Percentiles rank a stretch among this genome's conserved stretches.
Evolutionary conservation across 192 early-diverging fungal species (phyloP).

Genomic region (Coemansia sp.): DNA sequence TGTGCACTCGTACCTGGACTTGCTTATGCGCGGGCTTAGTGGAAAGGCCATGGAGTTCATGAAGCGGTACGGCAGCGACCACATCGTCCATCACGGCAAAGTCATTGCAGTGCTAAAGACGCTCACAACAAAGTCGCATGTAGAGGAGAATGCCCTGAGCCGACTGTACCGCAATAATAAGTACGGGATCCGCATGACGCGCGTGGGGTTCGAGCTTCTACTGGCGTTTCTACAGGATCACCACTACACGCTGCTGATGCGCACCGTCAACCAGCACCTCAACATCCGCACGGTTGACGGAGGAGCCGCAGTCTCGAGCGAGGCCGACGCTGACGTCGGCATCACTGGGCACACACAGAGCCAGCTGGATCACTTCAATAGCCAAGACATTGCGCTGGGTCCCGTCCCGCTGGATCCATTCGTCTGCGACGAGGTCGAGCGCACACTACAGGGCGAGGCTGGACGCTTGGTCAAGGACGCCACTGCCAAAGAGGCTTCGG

Average conservation of each 20-base stretch:
- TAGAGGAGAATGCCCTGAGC: conserved; percentile 77
- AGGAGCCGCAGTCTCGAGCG: conserved; percentile 27
- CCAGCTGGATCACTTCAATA: conserved; percentile 78
- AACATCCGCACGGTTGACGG: conserved; percentile 63
- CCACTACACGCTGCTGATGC: conserved; percentile 80
- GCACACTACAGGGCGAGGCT: conserved; percentile 68
- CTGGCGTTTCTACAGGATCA: conserved; percentile 91
- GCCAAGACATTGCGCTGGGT: conserved; percentile 74
- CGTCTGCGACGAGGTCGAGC: conserved; percentile 81
- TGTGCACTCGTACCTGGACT: conserved; percentile 86
- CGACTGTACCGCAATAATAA: conserved; percentile 77
- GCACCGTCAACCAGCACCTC: conserved; percentile 89
- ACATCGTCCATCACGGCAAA: conserved; percentile 68
- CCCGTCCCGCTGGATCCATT: conserved; percentile 65
- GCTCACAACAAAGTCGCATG: conserved; percentile 72
- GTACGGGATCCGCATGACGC: conserved; percentile 82
- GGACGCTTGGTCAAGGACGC: conserved; percentile 30
- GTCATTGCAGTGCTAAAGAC: conserved; percentile 69
- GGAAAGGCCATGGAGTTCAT: conserved; percentile 65
- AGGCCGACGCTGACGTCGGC: conserved; percentile 63
- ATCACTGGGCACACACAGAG: conserved; percentile 68
- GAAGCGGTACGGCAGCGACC: conserved; percentile 71
- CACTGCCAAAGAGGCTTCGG: conserved; percentile 22
- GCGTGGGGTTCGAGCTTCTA: conserved; percentile 85
- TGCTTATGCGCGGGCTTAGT: conserved; percentile 57